phyloP scores from a whole-genome alignment of 495 filamentous ascomycete genomes.

The Pseudomonodictys pantanalensis region DNA sequence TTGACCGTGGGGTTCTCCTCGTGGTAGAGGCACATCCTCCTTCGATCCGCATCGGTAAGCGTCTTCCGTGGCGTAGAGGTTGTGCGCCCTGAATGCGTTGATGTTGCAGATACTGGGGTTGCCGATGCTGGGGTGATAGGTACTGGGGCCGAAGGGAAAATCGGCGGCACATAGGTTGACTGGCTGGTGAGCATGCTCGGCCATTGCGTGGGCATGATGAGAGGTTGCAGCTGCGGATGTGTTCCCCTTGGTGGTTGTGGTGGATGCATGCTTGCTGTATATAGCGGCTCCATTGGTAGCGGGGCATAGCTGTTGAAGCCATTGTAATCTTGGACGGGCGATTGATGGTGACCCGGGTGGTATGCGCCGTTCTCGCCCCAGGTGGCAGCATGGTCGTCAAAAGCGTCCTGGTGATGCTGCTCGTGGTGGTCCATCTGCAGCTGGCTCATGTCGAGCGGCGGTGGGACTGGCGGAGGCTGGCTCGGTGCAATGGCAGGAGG shows the following conservation, averaged over 20 bases:
- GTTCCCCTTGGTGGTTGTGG: conserved; percentile 31
- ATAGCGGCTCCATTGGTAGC: conserved; percentile 45
- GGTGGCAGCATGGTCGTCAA: conserved; percentile 35
- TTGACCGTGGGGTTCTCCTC: conserved; percentile 93
- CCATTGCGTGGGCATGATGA: conserved; percentile 54
- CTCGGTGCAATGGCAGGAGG: conserved; percentile 32
- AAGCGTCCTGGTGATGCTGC: conserved; percentile 36
- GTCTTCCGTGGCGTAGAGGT: conserved; percentile 75
- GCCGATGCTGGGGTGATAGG: conserved; percentile 41
- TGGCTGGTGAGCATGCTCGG: conserved; percentile 54
- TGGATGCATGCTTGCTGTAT: conserved; percentile 41
- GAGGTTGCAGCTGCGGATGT: conserved; percentile 48
- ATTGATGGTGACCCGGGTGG: conserved; percentile 40
- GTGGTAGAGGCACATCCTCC: conserved; percentile 92
- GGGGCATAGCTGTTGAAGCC: conserved; percentile 44
- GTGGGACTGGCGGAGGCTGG: not conserved
- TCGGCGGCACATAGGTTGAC: conserved; percentile 42
- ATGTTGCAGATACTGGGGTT: conserved; percentile 45
- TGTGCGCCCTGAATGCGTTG: conserved; percentile 42
- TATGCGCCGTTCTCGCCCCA: conserved; percentile 37
- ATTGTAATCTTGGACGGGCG: conserved; percentile 47
- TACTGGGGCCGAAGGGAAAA: conserved; percentile 40
- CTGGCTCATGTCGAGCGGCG: conserved; percentile 37
- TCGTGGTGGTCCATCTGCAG: conserved; percentile 44
- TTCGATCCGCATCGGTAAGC: conserved; percentile 85